Conservation (phyloP, 2,329 filamentous ascomycete genomes). For the Alternaria brassicae region DNA sequence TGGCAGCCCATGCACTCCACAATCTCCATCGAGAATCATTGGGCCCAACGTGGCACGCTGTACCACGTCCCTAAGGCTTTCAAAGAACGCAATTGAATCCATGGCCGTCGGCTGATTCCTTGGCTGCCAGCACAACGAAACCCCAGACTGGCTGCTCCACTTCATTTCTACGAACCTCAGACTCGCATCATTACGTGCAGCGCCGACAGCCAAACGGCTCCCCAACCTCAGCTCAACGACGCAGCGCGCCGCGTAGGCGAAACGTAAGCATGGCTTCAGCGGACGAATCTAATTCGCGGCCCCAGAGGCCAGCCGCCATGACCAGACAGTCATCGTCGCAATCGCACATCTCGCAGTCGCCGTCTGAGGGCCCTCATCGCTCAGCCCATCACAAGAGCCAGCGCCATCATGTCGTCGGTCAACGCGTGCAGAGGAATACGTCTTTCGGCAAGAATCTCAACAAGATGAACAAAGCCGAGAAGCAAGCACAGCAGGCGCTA, state of each 20-base stretch:
- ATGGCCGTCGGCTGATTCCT: constrained; percentile 31
- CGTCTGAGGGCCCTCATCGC: constrained; percentile 41
- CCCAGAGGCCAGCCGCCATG: constrained; percentile 47
- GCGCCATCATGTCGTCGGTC: constrained; percentile 52
- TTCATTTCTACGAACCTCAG: constrained; percentile 12
- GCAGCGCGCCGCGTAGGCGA: constrained; percentile 31
- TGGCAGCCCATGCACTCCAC: constrained; percentile 31
- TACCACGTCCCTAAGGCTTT: constrained; percentile 32
- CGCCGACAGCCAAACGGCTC: constrained; percentile 18
- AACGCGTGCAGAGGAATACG: constrained; percentile 50
- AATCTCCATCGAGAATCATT: constrained; percentile 37
- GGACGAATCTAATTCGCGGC: constrained; percentile 45
- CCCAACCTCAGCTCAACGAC: constrained; percentile 18
- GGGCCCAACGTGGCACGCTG: constrained; percentile 44
- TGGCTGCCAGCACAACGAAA: constrained; percentile 23
- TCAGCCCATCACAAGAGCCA: constrained; percentile 43
- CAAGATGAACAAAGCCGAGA: constrained; percentile 49
- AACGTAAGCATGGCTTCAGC: constrained; percentile 47
- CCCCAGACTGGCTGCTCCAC: constrained; percentile 17
- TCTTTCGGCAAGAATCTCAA: constrained; percentile 54
- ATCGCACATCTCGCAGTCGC: constrained; percentile 49
- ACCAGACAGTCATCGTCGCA: constrained; percentile 49
- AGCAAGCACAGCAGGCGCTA: constrained; percentile 29
- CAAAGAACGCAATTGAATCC: constrained; percentile 41
- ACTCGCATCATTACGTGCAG: constrained; percentile 19